Percentiles rank a stretch among this genome's conserved stretches.
phyloP scores from a whole-genome alignment of 78 protist species.

The Cavenderia fasciculata region DNA sequence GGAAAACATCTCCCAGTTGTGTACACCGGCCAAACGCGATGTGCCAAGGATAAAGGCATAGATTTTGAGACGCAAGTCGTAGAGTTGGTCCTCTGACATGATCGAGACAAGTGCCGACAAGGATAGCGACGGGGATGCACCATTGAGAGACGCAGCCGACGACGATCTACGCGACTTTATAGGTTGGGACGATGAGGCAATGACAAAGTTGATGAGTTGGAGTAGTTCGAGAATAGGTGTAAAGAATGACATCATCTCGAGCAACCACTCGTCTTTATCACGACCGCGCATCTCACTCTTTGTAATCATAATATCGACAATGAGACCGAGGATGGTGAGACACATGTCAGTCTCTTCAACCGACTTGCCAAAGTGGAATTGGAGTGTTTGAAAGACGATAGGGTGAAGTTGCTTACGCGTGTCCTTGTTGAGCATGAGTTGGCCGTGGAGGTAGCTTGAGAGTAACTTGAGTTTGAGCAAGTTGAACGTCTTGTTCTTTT shows the following conservation, averaged over 20 bases:
- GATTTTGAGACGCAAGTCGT: slow-evolving; percentile 45
- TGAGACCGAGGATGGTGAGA: slow-evolving; percentile 41
- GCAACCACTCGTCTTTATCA: slow-evolving; percentile 61
- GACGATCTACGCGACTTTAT: slow-evolving; percentile 10
- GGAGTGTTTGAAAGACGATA: slow-evolving; percentile 53
- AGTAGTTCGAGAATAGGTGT: slow-evolving; percentile 54
- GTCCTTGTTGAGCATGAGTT: slow-evolving; percentile 57
- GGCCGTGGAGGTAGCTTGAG: slow-evolving; percentile 50
- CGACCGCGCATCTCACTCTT: slow-evolving; percentile 54
- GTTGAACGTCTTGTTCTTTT: slow-evolving; percentile 63
- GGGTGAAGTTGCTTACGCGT: slow-evolving; percentile 51
- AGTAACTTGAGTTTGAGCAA: slow-evolving; percentile 50
- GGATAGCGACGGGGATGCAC: slow-evolving; percentile 17
- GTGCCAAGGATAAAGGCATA: slow-evolving; percentile 69
- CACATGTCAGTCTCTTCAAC: slow-evolving; percentile 74
- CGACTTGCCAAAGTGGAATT: slow-evolving; percentile 73
- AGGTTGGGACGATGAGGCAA: not conserved
- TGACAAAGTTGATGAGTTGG: slow-evolving; percentile 20
- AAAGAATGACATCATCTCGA: slow-evolving; percentile 65
- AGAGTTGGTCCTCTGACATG: slow-evolving; percentile 32
- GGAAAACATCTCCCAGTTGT: slow-evolving; percentile 68
- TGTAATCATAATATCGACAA: slow-evolving; percentile 65
- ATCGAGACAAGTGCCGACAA: slow-evolving; percentile 36
- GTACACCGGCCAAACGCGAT: slow-evolving; percentile 56
- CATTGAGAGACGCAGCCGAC: slow-evolving; percentile 40